Percentiles rank a stretch among this genome's conserved stretches.
These are phyloP conservation scores for Boechera retrofracta DNA, from an alignment of 345 rosid species.

Conservation along the genomic window DNA sequence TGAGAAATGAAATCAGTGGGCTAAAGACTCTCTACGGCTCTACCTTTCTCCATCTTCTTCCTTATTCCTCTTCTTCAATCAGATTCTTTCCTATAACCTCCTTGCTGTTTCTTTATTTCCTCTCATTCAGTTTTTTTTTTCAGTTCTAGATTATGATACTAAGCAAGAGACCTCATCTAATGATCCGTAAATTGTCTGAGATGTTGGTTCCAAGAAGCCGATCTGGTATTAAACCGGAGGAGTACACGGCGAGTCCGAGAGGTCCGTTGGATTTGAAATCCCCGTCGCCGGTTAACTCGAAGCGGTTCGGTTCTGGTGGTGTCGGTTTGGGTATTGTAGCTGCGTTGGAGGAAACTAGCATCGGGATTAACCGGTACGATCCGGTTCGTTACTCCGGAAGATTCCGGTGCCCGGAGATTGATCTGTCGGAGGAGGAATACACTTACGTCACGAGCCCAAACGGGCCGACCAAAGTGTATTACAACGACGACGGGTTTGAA, in stretches of 20 bases:
- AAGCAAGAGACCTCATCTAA: conserved; percentile 64
- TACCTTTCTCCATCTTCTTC: conserved; percentile 38
- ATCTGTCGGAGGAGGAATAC: conserved; percentile 59
- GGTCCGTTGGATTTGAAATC: conserved; percentile 65
- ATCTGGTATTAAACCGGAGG: conserved; percentile 45
- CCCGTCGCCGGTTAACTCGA: conserved; percentile 64
- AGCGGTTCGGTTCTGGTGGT: conserved; percentile 56
- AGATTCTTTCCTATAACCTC: conserved; percentile 40
- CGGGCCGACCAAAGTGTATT: conserved; percentile 54
- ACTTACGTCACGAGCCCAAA: conserved; percentile 63
- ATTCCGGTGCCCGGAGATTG: conserved; percentile 47
- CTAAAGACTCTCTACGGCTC: not conserved
- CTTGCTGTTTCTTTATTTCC: not conserved
- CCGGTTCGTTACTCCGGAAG: conserved; percentile 49
- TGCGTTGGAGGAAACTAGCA: conserved; percentile 55
- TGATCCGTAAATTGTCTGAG: conserved; percentile 72
- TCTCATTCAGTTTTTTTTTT: not conserved
- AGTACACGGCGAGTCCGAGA: conserved; percentile 62
- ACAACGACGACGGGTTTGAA: conserved; percentile 50
- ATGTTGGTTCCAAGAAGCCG: conserved; percentile 60
- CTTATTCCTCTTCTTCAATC: conserved; percentile 21
- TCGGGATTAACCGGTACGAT: conserved; percentile 37
- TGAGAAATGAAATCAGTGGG: conserved; percentile 41
- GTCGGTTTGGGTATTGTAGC: conserved; percentile 85
- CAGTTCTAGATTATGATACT: conserved; percentile 41